Conservation (phyloP, 176 grass and related monocot genomes). For the Sorghum bicolor region Sorghum_bicolor_NCBIv3 NC_012879.2:56898001-56898500, state of each 20-base stretch:
- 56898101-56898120: neutral
- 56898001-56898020: slow-evolving; percentile 44
- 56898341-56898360: slow-evolving; percentile 82
- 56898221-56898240: slow-evolving; percentile 1
- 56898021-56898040: neutral
- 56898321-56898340: neutral
- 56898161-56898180: neutral
- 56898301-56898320: neutral
- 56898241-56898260: neutral
- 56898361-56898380: slow-evolving; percentile 67
- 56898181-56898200: neutral
- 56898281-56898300: neutral
- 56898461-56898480: neutral
- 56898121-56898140: neutral
- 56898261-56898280: neutral
- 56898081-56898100: neutral
- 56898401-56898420: slow-evolving; percentile 32
- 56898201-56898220: neutral
- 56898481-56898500: neutral
- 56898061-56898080: neutral
- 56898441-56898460: slow-evolving; percentile 11
- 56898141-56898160: slow-evolving; percentile 19
- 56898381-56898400: slow-evolving; percentile 81
- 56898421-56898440: neutral
- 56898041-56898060: neutral